Evolutionary conservation across 2,329 filamentous ascomycete genomes (phyloP), one percentile per base, ranked within the genome.

Genomic region (Verticillium alfalfae): DNA sequence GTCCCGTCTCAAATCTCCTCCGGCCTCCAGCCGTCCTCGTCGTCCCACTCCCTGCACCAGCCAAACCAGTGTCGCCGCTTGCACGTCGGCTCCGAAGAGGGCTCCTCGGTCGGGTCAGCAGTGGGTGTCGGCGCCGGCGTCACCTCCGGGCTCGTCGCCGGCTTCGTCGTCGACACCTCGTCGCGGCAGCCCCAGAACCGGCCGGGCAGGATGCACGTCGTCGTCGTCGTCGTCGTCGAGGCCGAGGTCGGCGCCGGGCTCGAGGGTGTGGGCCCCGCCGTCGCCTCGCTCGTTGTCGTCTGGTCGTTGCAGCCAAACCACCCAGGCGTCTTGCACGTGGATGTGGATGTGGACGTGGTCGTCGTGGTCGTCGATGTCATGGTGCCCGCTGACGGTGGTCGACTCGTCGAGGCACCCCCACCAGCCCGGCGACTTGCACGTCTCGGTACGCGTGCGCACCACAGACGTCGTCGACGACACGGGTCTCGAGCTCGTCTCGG

Each of bases 381-480:
- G 71, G 70, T 8, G 70, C 75, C 75, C 7, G 36, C 36, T 37
- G 36, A 13, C 9, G 12, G 76, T 76, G 1, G 87, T 88, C 2
- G 82, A 82, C 72, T 88, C 83, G 66, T 92, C 89, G 45, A 91
- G 77, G 71, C 87, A 93, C 26, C 91, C 92, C 89, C 89, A 96
- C 93, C 93, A 97, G 5, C 93, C 92, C 34, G 93, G 93, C 1
- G 93, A 97, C 74, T 95, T 84, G 76, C 93, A 97, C 0, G 92
- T 97, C 60, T 88, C 87, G 0, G 93, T 97, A 55, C 92, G 83
- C 3, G 86, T 90, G 54, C 84, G 83, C 2, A 85, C 86, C 2
- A 82, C 81, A 1, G 84, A 82, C 1, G 83, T 84, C 0, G 83
- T 81, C 4, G 79, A 80, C 1, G 81, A 80, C 3, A 78, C 80